Percentiles rank a stretch among this genome's conserved stretches.
phyloP scores from a whole-genome alignment of 768 basidiomycete genomes.

The Gloeophyllum trabeum region DNA sequence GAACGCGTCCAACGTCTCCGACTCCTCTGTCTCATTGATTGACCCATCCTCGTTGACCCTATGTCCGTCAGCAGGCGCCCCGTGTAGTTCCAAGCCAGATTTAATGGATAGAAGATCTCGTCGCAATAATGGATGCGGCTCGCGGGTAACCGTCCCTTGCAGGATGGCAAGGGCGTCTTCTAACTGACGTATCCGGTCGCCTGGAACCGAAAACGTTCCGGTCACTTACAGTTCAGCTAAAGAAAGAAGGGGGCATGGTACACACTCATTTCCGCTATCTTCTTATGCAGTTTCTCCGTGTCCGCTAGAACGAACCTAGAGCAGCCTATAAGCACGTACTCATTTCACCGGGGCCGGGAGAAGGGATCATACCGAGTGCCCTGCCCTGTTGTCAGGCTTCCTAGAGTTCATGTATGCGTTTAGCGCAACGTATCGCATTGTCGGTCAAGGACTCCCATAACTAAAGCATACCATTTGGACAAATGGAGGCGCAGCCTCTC shows the following conservation, averaged over 20 bases:
- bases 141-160: constrained; percentile 31
- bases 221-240: background rate
- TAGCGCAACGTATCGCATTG: background rate
- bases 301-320: constrained; percentile 60
- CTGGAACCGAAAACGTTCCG: background rate
- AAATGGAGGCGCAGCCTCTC: constrained; percentile 67
- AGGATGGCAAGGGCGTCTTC: constrained; percentile 55
- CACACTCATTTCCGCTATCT: constrained; percentile 50
- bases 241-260: background rate
- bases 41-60: constrained; percentile 7
- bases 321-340: background rate
- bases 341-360: constrained; percentile 1
- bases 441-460: background rate
- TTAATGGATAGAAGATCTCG: constrained; percentile 56
- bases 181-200: constrained; percentile 32
- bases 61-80: constrained; percentile 25
- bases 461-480: constrained; percentile 45
- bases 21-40: constrained; percentile 24
- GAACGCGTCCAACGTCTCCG: constrained; percentile 55
- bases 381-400: constrained; percentile 66
- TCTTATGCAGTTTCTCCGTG: constrained; percentile 57
- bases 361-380: constrained; percentile 48
- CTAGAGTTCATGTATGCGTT: constrained; percentile 8
- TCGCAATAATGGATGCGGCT: constrained; percentile 47
- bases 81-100: constrained; percentile 57